Conservation (phyloP, 257 asterid species). For the Asclepias syriaca region DNA sequence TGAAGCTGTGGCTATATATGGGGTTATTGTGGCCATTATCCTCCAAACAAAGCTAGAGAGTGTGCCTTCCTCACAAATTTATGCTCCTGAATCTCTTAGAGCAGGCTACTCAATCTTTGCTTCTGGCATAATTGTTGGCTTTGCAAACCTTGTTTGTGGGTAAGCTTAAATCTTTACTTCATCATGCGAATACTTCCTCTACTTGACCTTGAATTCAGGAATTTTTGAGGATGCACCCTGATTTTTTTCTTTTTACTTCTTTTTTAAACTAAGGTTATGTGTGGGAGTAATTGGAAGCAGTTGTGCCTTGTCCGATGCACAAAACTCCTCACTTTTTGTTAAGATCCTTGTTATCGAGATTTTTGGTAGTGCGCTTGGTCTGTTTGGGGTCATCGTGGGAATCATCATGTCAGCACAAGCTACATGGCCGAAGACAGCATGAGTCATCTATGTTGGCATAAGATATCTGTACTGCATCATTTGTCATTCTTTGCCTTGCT, state of each 20-base stretch:
- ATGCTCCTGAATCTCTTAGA: conserved; percentile 84
- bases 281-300: conserved; percentile 99
- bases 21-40: conserved; percentile 97
- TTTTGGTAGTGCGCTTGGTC: conserved; percentile 95
- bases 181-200: neutral
- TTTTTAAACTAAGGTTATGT: conserved; percentile 52
- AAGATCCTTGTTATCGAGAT: conserved; percentile 98
- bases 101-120: conserved; percentile 99
- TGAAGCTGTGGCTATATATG: conserved; percentile 98
- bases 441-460: conserved; percentile 17
- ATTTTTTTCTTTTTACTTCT: conserved; percentile 8
- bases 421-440: conserved; percentile 68
- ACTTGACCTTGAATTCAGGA: neutral
- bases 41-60: conserved; percentile 97
- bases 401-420: conserved; percentile 99
- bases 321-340: conserved; percentile 93
- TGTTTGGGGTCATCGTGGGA: conserved; percentile 96
- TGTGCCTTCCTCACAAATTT: conserved; percentile 65
- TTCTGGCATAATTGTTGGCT: conserved; percentile 95
- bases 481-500: conserved; percentile 5
- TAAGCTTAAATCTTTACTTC: conserved; percentile 30
- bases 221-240: neutral
- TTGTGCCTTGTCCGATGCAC: conserved; percentile 95
- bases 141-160: conserved; percentile 99
- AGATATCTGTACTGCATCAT: conserved; percentile 21